Base-by-base conservation (phyloP, 2,329 filamentous ascomycete species). In the Ampelomyces quisqualis region DNA sequence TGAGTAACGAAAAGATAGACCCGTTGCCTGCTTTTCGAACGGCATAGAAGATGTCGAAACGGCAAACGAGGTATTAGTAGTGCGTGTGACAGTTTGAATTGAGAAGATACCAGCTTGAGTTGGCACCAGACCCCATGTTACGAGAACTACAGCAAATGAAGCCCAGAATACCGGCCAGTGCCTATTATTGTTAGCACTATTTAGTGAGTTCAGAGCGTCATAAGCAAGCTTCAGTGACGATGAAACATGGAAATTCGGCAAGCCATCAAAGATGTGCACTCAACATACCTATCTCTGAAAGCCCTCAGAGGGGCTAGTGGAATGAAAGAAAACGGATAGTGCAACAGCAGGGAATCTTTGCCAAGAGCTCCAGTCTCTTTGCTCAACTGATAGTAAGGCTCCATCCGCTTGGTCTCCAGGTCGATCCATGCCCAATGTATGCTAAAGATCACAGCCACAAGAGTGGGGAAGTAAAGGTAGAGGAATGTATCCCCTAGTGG, bases 341-440 rank as follows among this genome's bases (percentile, higher is more conserved):
- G 69, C 0, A 84, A 34, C 0, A 80, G 62, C 0, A 84, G 11
- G 0, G 77, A 80, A 0, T 77, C 52, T 5, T 67, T 59, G 0
- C 69, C 77, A 0, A 49, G 50, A 0, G 75, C 75, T 0, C 79
- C 80, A 0, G 56, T 49, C 0, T 51, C 10, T 7, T 71, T 74
- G 0, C 78, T 81, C 1, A 84, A 39, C 15, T 82, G 77, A 8
- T 80, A 74, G 68, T 76, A 85, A 0, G 81, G 80, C 22, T 85
- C 79, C 30, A 84, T 65, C 0, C 81, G 53, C 43, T 81, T 80
- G 0, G 73, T 65, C 23, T 85, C 78, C 0, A 84, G 56, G 35
- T 84, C 80, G 0, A 82, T 70, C 78, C 79, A 81, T 2, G 69
- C 73, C 79, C 80, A 84, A 0, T 76, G 31, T 1, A 82, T 68